Conservation (phyloP, 2,329 filamentous ascomycete species). For the Colletotrichum lini region DNA sequence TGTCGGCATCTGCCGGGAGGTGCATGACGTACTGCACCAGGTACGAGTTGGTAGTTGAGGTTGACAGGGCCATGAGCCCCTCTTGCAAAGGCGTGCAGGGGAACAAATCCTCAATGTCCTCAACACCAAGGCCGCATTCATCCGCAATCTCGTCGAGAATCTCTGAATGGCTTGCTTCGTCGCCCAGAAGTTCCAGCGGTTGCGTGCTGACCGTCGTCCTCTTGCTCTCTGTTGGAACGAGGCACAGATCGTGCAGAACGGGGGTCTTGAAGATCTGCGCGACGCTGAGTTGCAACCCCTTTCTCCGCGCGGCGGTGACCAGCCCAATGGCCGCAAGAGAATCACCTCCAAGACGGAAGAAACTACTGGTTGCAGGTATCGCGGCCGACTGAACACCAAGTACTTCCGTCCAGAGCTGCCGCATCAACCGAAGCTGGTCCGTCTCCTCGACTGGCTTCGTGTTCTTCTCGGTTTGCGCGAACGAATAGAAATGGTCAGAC, state of each 20-base stretch:
- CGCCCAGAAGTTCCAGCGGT: slow-evolving; percentile 21
- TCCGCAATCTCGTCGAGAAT: slow-evolving; percentile 13
- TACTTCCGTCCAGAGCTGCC: slow-evolving; percentile 24
- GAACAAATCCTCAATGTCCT: slow-evolving; percentile 32
- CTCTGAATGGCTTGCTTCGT: not conserved
- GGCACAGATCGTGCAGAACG: slow-evolving; percentile 13
- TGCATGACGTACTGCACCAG: slow-evolving; percentile 29
- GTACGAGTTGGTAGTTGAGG: slow-evolving; percentile 22
- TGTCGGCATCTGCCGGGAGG: not conserved
- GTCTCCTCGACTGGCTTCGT: slow-evolving; percentile 1
- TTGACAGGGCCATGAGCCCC: slow-evolving; percentile 33
- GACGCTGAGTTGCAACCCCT: slow-evolving; percentile 7
- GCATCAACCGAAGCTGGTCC: slow-evolving; percentile 9
- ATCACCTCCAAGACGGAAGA: slow-evolving; percentile 47
- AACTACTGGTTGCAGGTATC: slow-evolving; percentile 44
- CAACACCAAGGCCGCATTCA: slow-evolving; percentile 4
- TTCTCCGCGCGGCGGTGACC: slow-evolving; percentile 23
- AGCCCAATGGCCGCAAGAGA: slow-evolving; percentile 48
- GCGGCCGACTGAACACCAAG: slow-evolving; percentile 12
- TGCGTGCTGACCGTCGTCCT: not conserved
- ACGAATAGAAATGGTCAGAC: slow-evolving; percentile 29
- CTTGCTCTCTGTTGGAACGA: not conserved
- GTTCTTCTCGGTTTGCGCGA: not conserved
- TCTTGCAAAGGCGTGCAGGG: slow-evolving; percentile 35
- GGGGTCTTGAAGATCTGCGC: slow-evolving; percentile 30